phyloP scores from a whole-genome alignment of 1,284 basidiomycete genomes.

The Ganoderma meredithae region DNA sequence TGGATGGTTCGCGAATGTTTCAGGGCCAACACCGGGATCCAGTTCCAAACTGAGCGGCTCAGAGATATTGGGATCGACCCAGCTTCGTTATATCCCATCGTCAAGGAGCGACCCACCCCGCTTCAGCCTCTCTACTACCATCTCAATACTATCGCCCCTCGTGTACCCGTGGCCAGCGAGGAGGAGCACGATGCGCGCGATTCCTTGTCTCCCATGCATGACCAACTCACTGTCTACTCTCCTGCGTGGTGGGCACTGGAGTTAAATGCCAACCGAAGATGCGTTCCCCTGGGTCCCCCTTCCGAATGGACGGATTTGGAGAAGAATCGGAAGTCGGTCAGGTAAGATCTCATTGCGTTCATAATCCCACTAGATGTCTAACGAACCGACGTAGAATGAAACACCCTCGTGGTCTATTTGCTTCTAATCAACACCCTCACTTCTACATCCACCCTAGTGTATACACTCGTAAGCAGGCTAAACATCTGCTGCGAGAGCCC shows the following conservation, averaged over 20 bases:
- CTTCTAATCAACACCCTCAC: neutral
- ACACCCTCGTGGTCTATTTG: neutral
- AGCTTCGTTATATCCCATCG: conserved; percentile 42
- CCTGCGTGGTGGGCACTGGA: conserved; percentile 65
- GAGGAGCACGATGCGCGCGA: conserved; percentile 55
- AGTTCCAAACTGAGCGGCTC: conserved; percentile 51
- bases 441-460: neutral
- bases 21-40: conserved; percentile 45
- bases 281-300: neutral
- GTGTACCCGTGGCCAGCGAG: conserved; percentile 49
- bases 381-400: neutral
- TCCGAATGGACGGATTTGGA: neutral
- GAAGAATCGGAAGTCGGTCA: neutral
- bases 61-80: conserved; percentile 56
- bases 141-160: conserved; percentile 3
- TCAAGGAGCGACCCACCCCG: conserved; percentile 10
- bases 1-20: conserved; percentile 75
- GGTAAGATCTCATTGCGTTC: neutral
- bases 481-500: neutral
- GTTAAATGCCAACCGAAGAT: neutral
- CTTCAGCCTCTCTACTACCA: neutral
- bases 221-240: conserved; percentile 50
- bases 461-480: neutral
- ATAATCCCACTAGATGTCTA: neutral
- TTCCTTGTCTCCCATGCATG: conserved; percentile 58